phyloP scores from a whole-genome alignment of 306 rosid genomes.

The Astragalus glycyphyllos region DNA sequence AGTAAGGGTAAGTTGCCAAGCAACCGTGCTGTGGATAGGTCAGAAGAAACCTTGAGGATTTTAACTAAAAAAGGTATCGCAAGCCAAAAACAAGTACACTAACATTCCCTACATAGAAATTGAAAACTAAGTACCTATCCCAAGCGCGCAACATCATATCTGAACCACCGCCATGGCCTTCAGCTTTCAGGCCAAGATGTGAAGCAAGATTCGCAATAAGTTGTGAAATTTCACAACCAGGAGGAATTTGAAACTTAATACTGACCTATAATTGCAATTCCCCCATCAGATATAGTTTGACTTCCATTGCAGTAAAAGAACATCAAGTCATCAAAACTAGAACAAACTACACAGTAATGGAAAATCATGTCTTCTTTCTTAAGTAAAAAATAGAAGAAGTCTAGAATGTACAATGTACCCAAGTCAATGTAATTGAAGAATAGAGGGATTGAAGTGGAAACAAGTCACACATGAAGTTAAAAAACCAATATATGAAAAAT shows the following conservation, averaged over 20 bases:
- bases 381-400: background rate
- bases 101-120: background rate
- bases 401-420: too few relatives aligned
- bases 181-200: constrained; percentile 72
- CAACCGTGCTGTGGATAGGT: constrained; percentile 68
- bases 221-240: constrained; percentile 72
- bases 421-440: constrained; percentile 7
- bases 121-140: constrained; percentile 67
- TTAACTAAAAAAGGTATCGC: constrained; percentile 22
- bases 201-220: constrained; percentile 76
- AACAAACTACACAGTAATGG: constrained; percentile 4
- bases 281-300: constrained; percentile 37
- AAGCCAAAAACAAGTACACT: constrained; percentile 15
- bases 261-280: constrained; percentile 58
- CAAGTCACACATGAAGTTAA: constrained; percentile 5
- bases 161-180: constrained; percentile 69
- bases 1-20: constrained; percentile 82
- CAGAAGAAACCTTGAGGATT: constrained; percentile 39
- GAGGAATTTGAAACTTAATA: constrained; percentile 76
- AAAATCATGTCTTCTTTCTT: background rate
- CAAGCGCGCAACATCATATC: constrained; percentile 82
- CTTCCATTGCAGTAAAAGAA: constrained; percentile 8
- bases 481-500: background rate
- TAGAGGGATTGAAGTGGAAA: constrained; percentile 6
- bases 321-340: constrained; percentile 29